Evolutionary conservation across 352 stramenopile species (phyloP), one percentile per base, ranked within the genome.

Genomic region (Globisporangium radiosum): DNA sequence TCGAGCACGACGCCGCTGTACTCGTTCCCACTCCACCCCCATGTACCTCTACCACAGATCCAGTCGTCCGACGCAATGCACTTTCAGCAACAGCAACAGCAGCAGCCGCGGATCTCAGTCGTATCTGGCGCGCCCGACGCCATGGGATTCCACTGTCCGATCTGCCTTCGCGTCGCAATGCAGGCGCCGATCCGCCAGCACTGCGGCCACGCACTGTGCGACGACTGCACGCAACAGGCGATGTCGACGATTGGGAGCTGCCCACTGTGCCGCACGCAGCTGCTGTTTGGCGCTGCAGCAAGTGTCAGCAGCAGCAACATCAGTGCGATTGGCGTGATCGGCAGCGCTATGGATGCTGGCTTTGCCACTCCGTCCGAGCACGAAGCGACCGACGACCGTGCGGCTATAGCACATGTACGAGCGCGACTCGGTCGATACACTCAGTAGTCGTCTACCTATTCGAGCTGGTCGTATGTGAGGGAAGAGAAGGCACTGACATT

Each of bases 201-300:
- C n/a, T 85, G 76, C 48, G 76, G 76, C 13, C 76, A 85, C 52
- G 71, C 76, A 8, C 65, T 85, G 39, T 85, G 76, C 43, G 57
- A 73, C 45, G 65, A 73, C 7, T 86, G 76, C 63, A 73, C 76
- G 54, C 76, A 81, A 47, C 76, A 86, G 36, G 75, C 66, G 9
- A 57, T 78, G 33, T 68, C 66, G 6, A 68, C 66, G 13, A 43
- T 81, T 11, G 68, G 72, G 9, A 58, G 66, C 47, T 86, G 76
- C 47, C 67, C 72, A 7, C 57, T 86, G 40, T 86, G 76, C 52
- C 72, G 80, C 63, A 67, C 76, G 4, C 76, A 82, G 37, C 65
- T 79, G 36, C 60, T 78, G 56, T 83, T 83, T 42, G 69, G 43
- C 43, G 43, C 42, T 15, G 42, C 42, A 45, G 9, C 8, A 14